phyloP scores from a whole-genome alignment of 2,329 filamentous ascomycete genomes.

The Didymella arachidicola region DNA sequence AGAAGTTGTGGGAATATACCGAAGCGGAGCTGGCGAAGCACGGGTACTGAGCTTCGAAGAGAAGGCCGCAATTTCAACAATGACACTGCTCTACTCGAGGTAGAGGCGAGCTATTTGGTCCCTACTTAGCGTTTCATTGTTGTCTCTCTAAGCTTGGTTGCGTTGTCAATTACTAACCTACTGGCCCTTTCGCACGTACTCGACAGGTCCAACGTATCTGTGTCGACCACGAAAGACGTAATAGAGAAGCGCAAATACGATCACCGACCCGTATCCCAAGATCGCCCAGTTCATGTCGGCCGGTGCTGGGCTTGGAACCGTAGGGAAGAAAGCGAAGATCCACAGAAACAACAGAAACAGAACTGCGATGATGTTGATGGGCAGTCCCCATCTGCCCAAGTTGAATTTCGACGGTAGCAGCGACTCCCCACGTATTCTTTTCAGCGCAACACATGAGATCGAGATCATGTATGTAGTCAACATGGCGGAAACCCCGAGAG shows the following conservation, averaged over 20 bases:
- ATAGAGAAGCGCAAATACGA: constrained; percentile 54
- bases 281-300: constrained; percentile 59
- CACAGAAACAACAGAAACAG: constrained; percentile 52
- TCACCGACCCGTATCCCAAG: constrained; percentile 52
- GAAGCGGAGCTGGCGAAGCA: constrained; percentile 46
- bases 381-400: constrained; percentile 54
- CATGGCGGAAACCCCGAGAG: constrained; percentile 27
- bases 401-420: constrained; percentile 57
- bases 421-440: constrained; percentile 53
- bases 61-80: neutral
- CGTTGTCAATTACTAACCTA: neutral
- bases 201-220: constrained; percentile 46
- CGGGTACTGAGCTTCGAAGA: constrained; percentile 31
- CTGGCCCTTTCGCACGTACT: constrained; percentile 23
- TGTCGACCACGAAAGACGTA: constrained; percentile 52
- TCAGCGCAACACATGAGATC: constrained; percentile 56
- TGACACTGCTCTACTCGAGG: neutral
- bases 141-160: neutral
- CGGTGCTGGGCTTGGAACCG: constrained; percentile 49
- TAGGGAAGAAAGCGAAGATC: constrained; percentile 56
- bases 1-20: constrained; percentile 51
- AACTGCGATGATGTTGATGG: constrained; percentile 51
- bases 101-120: neutral
- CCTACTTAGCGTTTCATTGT: neutral
- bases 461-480: constrained; percentile 47